Evolutionary conservation across 2,329 filamentous ascomycete species (phyloP), one percentile per base, ranked within the genome.

Genomic region (Tolypocladium amazonense): DNA sequence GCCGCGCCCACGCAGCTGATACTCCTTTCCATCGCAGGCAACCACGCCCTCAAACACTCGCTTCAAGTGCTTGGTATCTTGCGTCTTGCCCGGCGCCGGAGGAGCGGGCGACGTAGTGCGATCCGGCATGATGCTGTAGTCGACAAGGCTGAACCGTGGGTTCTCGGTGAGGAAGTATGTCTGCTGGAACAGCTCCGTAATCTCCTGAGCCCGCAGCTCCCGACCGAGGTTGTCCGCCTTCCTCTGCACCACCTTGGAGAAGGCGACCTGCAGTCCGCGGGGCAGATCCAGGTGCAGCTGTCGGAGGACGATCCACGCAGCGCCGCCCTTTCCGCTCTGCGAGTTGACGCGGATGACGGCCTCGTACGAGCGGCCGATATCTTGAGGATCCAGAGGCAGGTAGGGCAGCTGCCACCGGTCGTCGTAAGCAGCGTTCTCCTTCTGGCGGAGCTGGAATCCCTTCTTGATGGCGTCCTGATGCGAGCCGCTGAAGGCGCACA

Each of bases 391-490:
- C 67, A 97, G 83, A 15, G 93, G 93, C 56, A 97, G 87, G 71
- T 97, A 97, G 0, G 93, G 93, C 45, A 97, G 82, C 66, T 89
- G 79, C 93, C 93, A 97, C 47, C 76, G 78, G 69, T 87, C 84
- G 60, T 93, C 85, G 69, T 82, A 77, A 6, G 75, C 77, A 54
- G 81, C 79, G 58, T 80, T 81, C 0, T 81, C 74, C 53, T 80
- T 75, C 70, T 92, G 82, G 61, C 93, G 88, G 47, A 79, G 70
- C 71, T 89, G 83, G 79, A 94, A 92, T 0, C 88, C 88, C 80
- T 97, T 97, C 77, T 95, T 95, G 67, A 97, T 96, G 58, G 93
- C 93, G 70, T 97, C 92, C 75, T 97, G 92, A 73, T 97, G 93
- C 33, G 87, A 91, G 59, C 93, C 92, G 65, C 87, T 91, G 77